These are phyloP conservation scores for Albugo candida DNA, from an alignment of 352 stramenopile species.

Conservation along the genomic window DNA sequence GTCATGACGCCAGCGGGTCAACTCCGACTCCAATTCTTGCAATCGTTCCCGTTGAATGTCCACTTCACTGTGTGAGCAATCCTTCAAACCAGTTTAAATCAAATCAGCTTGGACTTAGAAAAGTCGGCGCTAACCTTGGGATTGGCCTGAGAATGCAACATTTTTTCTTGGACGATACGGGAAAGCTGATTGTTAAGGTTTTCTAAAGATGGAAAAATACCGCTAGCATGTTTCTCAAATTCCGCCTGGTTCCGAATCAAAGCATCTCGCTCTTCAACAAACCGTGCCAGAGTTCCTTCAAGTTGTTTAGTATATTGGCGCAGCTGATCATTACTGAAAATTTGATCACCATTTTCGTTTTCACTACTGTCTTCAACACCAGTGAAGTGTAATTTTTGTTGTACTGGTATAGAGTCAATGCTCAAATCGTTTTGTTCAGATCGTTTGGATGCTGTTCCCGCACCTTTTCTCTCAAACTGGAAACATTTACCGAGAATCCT, in stretches of 20 bases:
- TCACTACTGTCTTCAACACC: too few relatives aligned
- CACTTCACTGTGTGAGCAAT: constrained; percentile 53
- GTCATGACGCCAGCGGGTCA: constrained; percentile 48
- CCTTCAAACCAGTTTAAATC: constrained; percentile 5
- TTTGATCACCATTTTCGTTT: too few relatives aligned
- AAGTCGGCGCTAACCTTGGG: constrained; percentile 15
- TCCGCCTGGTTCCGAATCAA: constrained; percentile 49
- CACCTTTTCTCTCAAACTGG: neutral
- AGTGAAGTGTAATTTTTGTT: constrained; percentile 9
- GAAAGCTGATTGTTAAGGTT: constrained; percentile 60
- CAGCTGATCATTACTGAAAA: constrained; percentile 17
- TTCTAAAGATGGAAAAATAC: constrained; percentile 62
- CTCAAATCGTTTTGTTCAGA: constrained; percentile 4
- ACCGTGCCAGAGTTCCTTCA: constrained; percentile 55
- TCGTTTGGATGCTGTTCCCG: neutral
- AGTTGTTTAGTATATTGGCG: constrained; percentile 60
- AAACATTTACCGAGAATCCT: neutral
- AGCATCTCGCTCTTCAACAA: constrained; percentile 62
- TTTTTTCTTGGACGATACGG: constrained; percentile 51
- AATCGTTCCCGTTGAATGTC: constrained; percentile 50
- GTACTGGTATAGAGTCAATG: constrained; percentile 5
- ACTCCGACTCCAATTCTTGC: constrained; percentile 48
- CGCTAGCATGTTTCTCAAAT: constrained; percentile 69
- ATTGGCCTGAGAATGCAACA: constrained; percentile 25
- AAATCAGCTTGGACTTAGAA: neutral